Conservation (phyloP, 2,329 filamentous ascomycete species). For the Aureobasidium leucospermi region DNA sequence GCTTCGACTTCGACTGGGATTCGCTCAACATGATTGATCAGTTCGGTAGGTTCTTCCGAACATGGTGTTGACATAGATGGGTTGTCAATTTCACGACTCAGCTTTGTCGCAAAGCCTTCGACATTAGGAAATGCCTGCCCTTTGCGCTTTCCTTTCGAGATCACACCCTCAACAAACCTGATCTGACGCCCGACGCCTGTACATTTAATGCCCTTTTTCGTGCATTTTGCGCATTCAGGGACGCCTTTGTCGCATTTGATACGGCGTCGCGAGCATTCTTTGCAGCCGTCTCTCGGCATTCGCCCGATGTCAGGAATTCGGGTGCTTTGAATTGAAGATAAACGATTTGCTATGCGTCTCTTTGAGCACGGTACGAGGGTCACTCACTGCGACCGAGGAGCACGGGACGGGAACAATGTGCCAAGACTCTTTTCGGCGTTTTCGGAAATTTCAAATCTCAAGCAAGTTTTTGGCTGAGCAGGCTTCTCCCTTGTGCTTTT, state of each 20-base stretch:
- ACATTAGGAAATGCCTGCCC: conserved; percentile 17
- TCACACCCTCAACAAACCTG: conserved; percentile 29
- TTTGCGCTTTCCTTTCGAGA: conserved; percentile 19
- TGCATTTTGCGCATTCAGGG: conserved; percentile 34
- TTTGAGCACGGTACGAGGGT: too few relatives aligned
- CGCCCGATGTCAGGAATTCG: neutral
- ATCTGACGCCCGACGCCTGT: conserved; percentile 33
- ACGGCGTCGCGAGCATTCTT: conserved; percentile 32
- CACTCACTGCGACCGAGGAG: too few relatives aligned
- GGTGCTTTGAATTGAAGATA: neutral
- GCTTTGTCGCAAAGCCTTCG: neutral
- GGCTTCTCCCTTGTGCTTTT: too few relatives aligned
- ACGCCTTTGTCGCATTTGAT: conserved; percentile 35
- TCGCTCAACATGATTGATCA: too few relatives aligned
- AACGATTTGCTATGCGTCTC: too few relatives aligned
- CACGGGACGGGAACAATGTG: too few relatives aligned
- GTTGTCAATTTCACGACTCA: neutral
- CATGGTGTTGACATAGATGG: neutral
- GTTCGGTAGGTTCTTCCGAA: neutral
- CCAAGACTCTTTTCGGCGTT: too few relatives aligned
- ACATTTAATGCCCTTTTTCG: conserved; percentile 32
- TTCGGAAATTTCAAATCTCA: too few relatives aligned
- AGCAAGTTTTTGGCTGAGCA: too few relatives aligned
- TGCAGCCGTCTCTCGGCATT: conserved; percentile 26
- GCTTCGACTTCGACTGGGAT: neutral